Conservation (phyloP, 768 basidiomycete genomes). For the Collybiopsis confluens region DNA sequence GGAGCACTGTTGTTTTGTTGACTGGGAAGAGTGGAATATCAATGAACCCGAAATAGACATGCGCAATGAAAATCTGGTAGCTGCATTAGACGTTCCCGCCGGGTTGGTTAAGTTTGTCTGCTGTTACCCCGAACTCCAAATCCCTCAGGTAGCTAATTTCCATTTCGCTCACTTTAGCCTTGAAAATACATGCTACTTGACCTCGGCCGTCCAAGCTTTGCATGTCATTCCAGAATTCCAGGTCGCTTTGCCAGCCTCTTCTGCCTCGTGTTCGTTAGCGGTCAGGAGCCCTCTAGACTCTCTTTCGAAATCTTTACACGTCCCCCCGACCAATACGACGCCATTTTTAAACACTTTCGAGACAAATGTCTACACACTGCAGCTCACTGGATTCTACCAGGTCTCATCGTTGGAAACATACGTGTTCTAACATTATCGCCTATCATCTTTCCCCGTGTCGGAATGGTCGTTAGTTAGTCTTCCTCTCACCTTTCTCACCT, state of each 20-base stretch:
- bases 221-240: constrained; percentile 89
- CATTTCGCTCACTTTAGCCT: constrained; percentile 34
- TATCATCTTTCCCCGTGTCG: too few relatives aligned
- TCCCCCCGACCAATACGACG: constrained; percentile 66
- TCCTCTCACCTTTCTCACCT: too few relatives aligned
- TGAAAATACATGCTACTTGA: constrained; percentile 98
- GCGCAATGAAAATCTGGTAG: constrained; percentile 75
- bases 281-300: constrained; percentile 8
- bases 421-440: too few relatives aligned
- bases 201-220: constrained; percentile 90
- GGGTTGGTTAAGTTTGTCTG: constrained; percentile 64
- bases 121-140: too few relatives aligned
- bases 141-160: not conserved
- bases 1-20: constrained; percentile 53
- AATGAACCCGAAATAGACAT: constrained; percentile 57
- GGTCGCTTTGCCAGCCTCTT: constrained; percentile 47
- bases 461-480: too few relatives aligned
- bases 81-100: constrained; percentile 79
- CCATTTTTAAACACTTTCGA: constrained; percentile 65
- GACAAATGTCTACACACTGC: constrained; percentile 52
- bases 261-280: constrained; percentile 29
- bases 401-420: too few relatives aligned
- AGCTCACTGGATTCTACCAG: not conserved
- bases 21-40: not conserved
- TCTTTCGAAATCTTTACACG: constrained; percentile 51